Evolutionary conservation across 73 alveolate genomes (phyloP).

Genomic region (Tetrahymena malaccensis): DNA sequence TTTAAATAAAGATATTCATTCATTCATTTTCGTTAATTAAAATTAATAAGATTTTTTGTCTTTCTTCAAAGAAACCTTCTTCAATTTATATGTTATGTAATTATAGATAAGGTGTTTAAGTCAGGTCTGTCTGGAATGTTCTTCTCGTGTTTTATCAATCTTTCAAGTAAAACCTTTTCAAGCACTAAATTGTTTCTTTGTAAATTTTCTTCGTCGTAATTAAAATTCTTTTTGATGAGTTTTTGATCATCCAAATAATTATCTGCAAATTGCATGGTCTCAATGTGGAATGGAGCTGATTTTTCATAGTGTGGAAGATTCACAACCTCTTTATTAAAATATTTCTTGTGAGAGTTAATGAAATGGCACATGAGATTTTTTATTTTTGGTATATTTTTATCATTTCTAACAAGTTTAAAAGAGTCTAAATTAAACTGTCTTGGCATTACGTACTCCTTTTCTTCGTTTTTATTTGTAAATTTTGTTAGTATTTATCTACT

Average conservation of each 20-base stretch:
- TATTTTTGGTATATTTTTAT: not conserved
- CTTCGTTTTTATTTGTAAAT: not conserved
- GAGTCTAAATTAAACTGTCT: not conserved
- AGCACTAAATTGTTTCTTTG: not conserved
- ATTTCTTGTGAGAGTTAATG: not conserved
- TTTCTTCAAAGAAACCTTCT: not conserved
- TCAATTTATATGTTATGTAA: not conserved
- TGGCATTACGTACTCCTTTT: not conserved
- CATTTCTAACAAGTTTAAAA: not conserved
- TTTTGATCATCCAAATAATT: not conserved
- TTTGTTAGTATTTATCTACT: not conserved
- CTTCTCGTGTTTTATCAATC: not conserved
- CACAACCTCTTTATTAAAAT: not conserved
- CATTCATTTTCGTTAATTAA: not conserved
- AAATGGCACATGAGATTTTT: not conserved
- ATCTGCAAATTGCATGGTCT: not conserved
- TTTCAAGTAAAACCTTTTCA: not conserved
- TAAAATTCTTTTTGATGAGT: not conserved
- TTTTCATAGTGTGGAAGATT: not conserved
- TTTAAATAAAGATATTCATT: too few species aligned
- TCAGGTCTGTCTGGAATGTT: not conserved
- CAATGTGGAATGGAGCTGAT: not conserved
- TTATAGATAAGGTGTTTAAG: not conserved
- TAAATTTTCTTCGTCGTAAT: not conserved
- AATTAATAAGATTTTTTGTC: too few species aligned